Base-by-base conservation (phyloP, 495 filamentous ascomycete species). In the Articulospora tetracladia region DNA sequence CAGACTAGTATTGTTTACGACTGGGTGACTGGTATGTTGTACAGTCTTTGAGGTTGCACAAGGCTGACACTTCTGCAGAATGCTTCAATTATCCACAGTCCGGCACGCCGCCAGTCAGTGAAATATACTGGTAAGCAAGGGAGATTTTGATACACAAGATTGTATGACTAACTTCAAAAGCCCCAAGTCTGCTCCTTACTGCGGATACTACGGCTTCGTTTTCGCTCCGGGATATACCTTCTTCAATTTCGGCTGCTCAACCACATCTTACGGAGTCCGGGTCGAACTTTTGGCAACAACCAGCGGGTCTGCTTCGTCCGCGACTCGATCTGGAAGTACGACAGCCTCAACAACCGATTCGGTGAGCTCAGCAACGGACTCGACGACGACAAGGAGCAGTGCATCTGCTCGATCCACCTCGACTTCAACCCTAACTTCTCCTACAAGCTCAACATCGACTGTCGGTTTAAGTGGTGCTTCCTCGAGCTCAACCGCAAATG, bases 241-340 rank as follows among this genome's bases (percentile, higher is more conserved):
- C 46, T 66, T 25, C 15, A 66, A 66, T 44, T 66, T 57, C 41
- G 64, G 60, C n/a, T 66, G 64, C 39, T 46, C 30, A 13, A 60
- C 60, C 20, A 24, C 13, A 1, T 39, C 59, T 2, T 66, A 66
- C 39, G 28, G 17, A n/a, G 17, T 66, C 8, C 52, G 32, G 11
- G 64, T 58, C 46, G 39, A 59, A 4, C 60, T 62, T 24, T 3
- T 61, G 3, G 17, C 55, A n/a, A 56, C 30, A 34, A 32, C 50
- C 8, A 47, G 25, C 24, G 15, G 22, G n/a, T 25, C 28, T 1
- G 24, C 22, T 19, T 49, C 57, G 34, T 7, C 46, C 20, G 17
- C 23, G 11, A 26, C 26, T 32, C 26, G n/a, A 26, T 20, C 46
- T 25, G 44, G 13, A 24, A 26, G 25, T 22, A 20, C 50, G 1